Base-by-base conservation (phyloP, 2,329 filamentous ascomycete genomes). In the Beauveria rudraprayagi region DNA sequence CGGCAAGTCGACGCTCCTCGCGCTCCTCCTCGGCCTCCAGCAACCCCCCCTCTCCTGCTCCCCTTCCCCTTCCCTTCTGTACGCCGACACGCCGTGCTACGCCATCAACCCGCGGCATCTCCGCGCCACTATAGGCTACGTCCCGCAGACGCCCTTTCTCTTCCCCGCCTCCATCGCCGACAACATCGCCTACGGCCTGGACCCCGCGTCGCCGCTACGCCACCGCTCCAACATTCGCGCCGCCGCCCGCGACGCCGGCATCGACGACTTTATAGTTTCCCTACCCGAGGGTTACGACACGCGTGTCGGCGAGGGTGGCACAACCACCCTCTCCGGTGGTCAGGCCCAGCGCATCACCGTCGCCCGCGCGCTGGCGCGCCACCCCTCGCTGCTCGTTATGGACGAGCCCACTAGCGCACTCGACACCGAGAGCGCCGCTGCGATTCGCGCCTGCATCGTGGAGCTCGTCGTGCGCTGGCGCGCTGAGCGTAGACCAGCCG, bases 401-500 rank as follows among this genome's bases (percentile, higher is more conserved):
- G 93, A 97, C 67, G 92, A 97, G 74, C 90, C 92, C 1, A 97
- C 92, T 0, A 90, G 86, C 28, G 88, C 89, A 0, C 77, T 97
- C 0, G 92, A 97, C 68, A 79, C 81, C 0, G 83, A 87, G 66
- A 87, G 82, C 44, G 86, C 90, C 0, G 80, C 80, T 3, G 74
- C 80, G 1, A 81, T 97, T 3, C 78, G 89, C 14, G 74, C 81
- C 9, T 87, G 87, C 0, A 78, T 96, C 46, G 72, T 72, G 41
- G 69, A 69, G 0, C 73, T 94, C 1, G 76, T 87, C 14, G 63
- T 66, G 1, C 61, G 62, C 24, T 64, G 67, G 60, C 69, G 51
- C 19, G 59, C 59, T 41, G 64, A 61, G 62, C 9, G 64, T 3
- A 56, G 56, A 11, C 77, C 76, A 0, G 81, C 91, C 71, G 89